These are phyloP conservation scores for Cladosporium cucumerinum DNA, from an alignment of 2,329 filamentous ascomycete genomes.

Conservation along the genomic window DNA sequence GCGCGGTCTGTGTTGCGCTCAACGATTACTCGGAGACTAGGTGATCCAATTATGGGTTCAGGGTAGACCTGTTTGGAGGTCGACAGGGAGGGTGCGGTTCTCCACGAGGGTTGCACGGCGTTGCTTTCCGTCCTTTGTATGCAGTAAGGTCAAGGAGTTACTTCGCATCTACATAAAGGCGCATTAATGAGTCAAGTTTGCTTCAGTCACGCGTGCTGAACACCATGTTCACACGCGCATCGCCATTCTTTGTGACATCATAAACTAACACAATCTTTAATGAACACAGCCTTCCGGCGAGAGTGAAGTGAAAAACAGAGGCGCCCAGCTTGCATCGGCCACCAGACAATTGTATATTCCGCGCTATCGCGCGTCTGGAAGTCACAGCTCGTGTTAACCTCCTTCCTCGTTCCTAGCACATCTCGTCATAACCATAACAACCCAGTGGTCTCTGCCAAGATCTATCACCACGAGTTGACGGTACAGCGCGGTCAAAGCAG, in stretches of 20 bases:
- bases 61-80: not conserved
- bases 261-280: not conserved
- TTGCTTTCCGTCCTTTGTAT: not conserved
- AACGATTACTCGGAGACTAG: constrained; percentile 60
- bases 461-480: not conserved
- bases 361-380: no score
- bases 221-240: not conserved
- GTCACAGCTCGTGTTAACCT: no score
- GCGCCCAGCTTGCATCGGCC: not conserved
- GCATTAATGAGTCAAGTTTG: not conserved
- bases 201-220: not conserved
- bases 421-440: not conserved
- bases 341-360: not conserved
- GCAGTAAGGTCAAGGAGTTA: not conserved
- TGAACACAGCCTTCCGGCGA: not conserved
- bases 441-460: not conserved
- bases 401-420: not conserved
- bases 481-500: no score
- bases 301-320: not conserved
- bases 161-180: not conserved
- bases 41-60: constrained; percentile 13
- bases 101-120: not conserved
- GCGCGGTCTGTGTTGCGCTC: constrained; percentile 85
- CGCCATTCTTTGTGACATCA: not conserved
- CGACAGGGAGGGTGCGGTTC: not conserved